A percentile compares a stretch with the other conserved stretches of the same genome.
Evolutionary conservation across 768 basidiomycete genomes (phyloP).

Genomic region (Auricularia auricula-judae): DNA sequence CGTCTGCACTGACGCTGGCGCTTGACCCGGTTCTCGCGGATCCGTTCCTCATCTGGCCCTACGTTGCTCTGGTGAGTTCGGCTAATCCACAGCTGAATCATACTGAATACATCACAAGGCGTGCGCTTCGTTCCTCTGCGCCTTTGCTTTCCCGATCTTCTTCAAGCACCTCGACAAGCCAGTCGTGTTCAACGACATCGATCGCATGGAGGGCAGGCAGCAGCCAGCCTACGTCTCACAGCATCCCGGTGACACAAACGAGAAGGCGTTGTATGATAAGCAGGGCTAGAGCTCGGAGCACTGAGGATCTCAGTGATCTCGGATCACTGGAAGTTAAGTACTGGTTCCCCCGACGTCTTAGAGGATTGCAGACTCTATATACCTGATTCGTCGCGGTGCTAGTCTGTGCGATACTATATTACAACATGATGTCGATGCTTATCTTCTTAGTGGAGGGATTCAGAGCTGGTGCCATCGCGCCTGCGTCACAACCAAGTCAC

Average conservation of each 20-base stretch:
- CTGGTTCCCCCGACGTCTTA: too few relatives aligned
- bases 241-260: neutral
- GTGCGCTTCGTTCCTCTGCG: slow-evolving; percentile 12
- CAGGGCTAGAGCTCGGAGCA: neutral
- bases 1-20: slow-evolving; percentile 17
- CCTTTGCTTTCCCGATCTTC: slow-evolving; percentile 15
- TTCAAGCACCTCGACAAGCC: slow-evolving; percentile 19
- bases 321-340: too few relatives aligned
- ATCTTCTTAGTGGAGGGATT: too few relatives aligned
- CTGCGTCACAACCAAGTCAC: neutral
- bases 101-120: slow-evolving; percentile 1
- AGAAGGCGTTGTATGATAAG: neutral
- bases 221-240: neutral
- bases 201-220: slow-evolving; percentile 13
- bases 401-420: too few relatives aligned
- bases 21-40: slow-evolving; percentile 15
- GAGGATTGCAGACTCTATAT: too few relatives aligned
- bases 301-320: too few relatives aligned
- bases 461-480: too few relatives aligned
- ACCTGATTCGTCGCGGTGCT: too few relatives aligned
- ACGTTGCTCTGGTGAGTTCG: slow-evolving; percentile 10
- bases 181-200: slow-evolving; percentile 4
- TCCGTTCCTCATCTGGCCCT: slow-evolving; percentile 21
- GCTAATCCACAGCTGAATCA: neutral
- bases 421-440: too few relatives aligned